phyloP scores from a whole-genome alignment of 148 eudicot genomes.

The Rhododendron henanense region DNA sequence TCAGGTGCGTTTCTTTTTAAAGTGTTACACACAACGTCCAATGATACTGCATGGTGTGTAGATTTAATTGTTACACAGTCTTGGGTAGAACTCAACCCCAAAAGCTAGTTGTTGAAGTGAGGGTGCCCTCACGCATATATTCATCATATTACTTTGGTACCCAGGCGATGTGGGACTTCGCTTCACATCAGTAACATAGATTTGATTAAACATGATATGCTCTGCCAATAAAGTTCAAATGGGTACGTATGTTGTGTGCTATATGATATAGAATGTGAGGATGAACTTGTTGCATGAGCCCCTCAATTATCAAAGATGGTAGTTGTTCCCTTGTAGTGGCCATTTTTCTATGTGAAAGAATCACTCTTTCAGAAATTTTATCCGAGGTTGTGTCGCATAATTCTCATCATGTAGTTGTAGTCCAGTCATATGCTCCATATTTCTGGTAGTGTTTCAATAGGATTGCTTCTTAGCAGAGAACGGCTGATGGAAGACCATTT shows the following conservation, averaged over 20 bases:
- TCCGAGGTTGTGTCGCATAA: not conserved
- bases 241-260: not conserved
- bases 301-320: not conserved
- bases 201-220: not conserved
- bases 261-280: not conserved
- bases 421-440: not conserved
- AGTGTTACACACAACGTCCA: not conserved
- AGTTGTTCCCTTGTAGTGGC: not conserved
- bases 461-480: not conserved
- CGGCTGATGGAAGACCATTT: not conserved
- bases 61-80: not conserved
- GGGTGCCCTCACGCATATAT: not conserved
- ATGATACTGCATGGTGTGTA: not conserved
- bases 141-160: not conserved
- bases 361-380: not conserved
- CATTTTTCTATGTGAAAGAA: not conserved
- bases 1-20: conserved; percentile 43
- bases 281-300: not conserved
- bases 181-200: not conserved
- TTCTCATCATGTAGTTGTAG: not conserved
- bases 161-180: not conserved
- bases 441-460: not conserved
- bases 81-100: not conserved
- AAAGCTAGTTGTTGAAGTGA: not conserved
- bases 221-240: not conserved